Evolutionary conservation across 1,139 yeast genomes (phyloP), one percentile per base, ranked within the genome.

Genomic region (Geotrichum carabidarum): DNA sequence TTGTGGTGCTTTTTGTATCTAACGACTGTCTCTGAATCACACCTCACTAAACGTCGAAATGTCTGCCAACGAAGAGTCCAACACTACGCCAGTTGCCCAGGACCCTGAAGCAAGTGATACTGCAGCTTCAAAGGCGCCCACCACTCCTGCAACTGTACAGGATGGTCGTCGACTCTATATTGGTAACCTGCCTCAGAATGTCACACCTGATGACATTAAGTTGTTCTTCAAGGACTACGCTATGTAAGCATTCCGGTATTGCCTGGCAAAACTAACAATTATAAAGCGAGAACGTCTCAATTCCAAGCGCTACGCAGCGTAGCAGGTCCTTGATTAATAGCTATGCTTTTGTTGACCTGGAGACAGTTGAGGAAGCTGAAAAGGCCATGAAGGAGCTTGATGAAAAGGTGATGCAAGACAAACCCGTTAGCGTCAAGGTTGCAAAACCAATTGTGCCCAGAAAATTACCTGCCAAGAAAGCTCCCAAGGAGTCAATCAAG

Each of bases 291-390:
- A 48, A 53, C 14, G 56, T 62, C 41, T 40, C 57, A n/a, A 48
- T 60, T n/a, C 61, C 59, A 14, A 50, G 57, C 34, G 43, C 45
- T 36, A 53, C 52, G 2, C 43, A 44, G 37, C 53, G 49, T 12
- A 34, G 57, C 45, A 40, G 34, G 27, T 22, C 14, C 14, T 12
- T 37, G 2, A 15, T 12, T 14, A 36, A 18, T 17, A 36, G 11
- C 22, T 53, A 27, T 43, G 56, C 85, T 0, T 84, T 82, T 67
- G 86, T 79, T 32, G 86, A 81, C 54, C 80, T 84, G 60, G 71
- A 68, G 14, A 65, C 73, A 38, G 66, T 68, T 15, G 82, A 78
- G 34, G 77, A 72, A 56, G 85, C 84, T 1, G 72, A 71, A 35
- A 68, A 68, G 27, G 87, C 66, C 56, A 41, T 77, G 73, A 64